These are phyloP conservation scores for Ailanthus altissimus DNA, from an alignment of 345 rosid genomes.

Conservation along the genomic window DNA sequence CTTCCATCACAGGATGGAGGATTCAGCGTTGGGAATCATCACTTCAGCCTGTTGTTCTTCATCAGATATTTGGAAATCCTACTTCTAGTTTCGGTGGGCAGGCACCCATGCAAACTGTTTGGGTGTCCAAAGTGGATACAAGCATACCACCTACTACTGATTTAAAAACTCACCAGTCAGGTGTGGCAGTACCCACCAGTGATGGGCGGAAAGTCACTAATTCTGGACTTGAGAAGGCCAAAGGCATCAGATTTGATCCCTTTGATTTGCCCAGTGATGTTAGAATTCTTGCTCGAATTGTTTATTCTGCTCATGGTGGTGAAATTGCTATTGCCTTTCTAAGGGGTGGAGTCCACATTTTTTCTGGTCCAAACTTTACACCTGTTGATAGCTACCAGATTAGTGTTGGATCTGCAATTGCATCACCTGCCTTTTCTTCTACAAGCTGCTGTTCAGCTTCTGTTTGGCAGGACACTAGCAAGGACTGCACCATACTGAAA, in stretches of 20 bases:
- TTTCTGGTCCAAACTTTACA: constrained; percentile 91
- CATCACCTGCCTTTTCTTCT: constrained; percentile 98
- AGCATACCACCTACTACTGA: constrained; percentile 92
- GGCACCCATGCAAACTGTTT: constrained; percentile 94
- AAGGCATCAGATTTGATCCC: constrained; percentile 87
- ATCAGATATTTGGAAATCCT: constrained; percentile 95
- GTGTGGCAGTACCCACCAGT: constrained; percentile 50
- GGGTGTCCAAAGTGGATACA: constrained; percentile 93
- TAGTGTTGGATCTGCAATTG: constrained; percentile 93
- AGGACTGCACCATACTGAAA: constrained; percentile 86
- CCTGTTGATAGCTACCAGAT: constrained; percentile 95
- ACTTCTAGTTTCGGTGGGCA: constrained; percentile 92
- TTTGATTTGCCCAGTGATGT: constrained; percentile 97
- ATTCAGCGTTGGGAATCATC: constrained; percentile 99
- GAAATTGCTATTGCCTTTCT: constrained; percentile 96
- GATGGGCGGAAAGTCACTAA: constrained; percentile 58
- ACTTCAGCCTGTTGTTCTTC: constrained; percentile 95
- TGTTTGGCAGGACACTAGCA: constrained; percentile 87
- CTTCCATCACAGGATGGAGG: constrained; percentile 99
- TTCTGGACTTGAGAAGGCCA: constrained; percentile 56
- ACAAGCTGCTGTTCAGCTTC: constrained; percentile 99
- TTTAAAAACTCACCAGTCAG: constrained; percentile 61
- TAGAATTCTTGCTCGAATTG: constrained; percentile 88
- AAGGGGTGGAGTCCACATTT: constrained; percentile 94
- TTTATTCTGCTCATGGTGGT: constrained; percentile 99